A percentile compares a stretch with the other conserved stretches of the same genome.
Conservation (phyloP, 2,329 filamentous ascomycete species). For the Cladosporium velox region DNA sequence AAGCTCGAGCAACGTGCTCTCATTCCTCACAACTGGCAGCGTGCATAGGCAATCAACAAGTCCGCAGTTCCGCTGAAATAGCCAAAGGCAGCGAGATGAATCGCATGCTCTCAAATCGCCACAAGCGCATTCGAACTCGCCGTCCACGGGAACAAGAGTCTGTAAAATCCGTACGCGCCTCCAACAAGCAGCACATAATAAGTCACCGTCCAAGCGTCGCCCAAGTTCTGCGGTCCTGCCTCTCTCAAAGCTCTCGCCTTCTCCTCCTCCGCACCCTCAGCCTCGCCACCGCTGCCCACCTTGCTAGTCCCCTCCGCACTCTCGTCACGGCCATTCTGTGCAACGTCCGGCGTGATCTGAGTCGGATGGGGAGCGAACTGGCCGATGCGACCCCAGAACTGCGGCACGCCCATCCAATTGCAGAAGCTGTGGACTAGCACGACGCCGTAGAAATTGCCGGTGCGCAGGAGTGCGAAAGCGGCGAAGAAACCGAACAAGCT, state of each 20-base stretch:
- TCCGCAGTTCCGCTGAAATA: neutral
- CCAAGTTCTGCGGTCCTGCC: slow-evolving; percentile 35
- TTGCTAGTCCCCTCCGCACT: slow-evolving; percentile 21
- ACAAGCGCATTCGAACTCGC: slow-evolving; percentile 58
- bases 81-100: neutral
- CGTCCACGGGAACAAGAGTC: slow-evolving; percentile 70
- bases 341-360: slow-evolving; percentile 34
- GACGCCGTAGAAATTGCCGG: slow-evolving; percentile 75
- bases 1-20: neutral
- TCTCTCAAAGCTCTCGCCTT: slow-evolving; percentile 30
- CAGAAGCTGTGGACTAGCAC: slow-evolving; percentile 83
- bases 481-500: slow-evolving; percentile 92
- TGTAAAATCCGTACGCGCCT: slow-evolving; percentile 73
- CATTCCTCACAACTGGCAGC: neutral
- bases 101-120: slow-evolving; percentile 13
- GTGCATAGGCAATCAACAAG: neutral
- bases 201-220: slow-evolving; percentile 66
- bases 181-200: slow-evolving; percentile 78
- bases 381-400: slow-evolving; percentile 76
- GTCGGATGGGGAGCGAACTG: slow-evolving; percentile 43
- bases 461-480: slow-evolving; percentile 83
- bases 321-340: slow-evolving; percentile 34
- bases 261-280: slow-evolving; percentile 41
- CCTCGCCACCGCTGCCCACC: slow-evolving; percentile 23
- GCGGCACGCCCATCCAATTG: slow-evolving; percentile 86